Evolutionary conservation across 2,329 filamentous ascomycete species (phyloP), one percentile per base, ranked within the genome.

Genomic region (Fusarium metavorans): DNA sequence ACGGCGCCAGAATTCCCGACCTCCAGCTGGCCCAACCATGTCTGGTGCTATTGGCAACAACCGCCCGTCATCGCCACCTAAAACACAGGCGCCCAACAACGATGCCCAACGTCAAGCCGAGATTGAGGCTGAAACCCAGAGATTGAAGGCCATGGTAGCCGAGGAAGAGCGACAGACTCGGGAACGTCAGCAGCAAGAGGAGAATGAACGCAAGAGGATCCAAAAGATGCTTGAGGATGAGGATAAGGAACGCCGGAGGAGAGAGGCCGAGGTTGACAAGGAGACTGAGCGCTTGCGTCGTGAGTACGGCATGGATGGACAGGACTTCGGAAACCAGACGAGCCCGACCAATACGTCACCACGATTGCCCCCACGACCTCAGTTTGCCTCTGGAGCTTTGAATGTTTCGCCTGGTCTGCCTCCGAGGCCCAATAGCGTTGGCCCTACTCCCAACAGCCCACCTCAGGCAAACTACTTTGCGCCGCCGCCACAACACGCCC

Each of bases 281-380:
- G 96, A 99, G 84, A 98, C 97, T 1, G 94, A 97, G 81, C 88
- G 95, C 2, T 85, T 99, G 39, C 86, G 90, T 25, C 89, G 86
- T 75, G 82, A 92, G 76, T 95, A 94, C 77, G 93, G 93, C 57
- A 85, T 90, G 54, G 83, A 87, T 60, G 86, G 86, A 1, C 86
- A 88, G 77, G 81, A 76, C 45, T 79, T 75, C 35, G 59, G 54
- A 11, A 83, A 73, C 56, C 71, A 66, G n/a, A 57, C 73, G n/a
- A 66, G 60, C 52, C 59, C 71, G 23, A 58, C 67, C 60, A 72
- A 65, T 39, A 76, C 81, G 3, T 78, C 80, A 18, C 78, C 86
- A 6, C 79, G 80, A 3, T 80, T 85, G 6, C 81, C 83, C 13
- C 80, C 81, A 25, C 76, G 81, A 27, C 80, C 67, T n/a, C 67